These are phyloP conservation scores for Phytophthora ohioensis DNA, from an alignment of 352 stramenopile species.

Conservation along the genomic window DNA sequence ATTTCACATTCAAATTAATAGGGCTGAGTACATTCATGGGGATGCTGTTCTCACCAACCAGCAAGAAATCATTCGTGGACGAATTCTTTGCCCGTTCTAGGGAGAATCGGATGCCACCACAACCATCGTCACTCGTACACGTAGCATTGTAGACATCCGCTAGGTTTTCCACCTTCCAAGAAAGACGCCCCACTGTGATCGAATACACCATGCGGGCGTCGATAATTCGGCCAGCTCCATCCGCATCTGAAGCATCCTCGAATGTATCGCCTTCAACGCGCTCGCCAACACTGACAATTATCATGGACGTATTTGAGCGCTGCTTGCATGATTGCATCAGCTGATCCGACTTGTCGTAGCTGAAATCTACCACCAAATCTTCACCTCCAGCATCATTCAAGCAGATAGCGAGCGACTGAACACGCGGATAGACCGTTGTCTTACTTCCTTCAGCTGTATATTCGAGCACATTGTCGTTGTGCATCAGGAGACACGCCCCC, in stretches of 20 bases:
- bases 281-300: constrained; percentile 27
- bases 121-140: not conserved
- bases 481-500: too few relatives aligned
- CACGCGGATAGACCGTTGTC: too few relatives aligned
- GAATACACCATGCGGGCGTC: constrained; percentile 32
- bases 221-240: not conserved
- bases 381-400: too few relatives aligned
- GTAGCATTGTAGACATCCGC: constrained; percentile 10
- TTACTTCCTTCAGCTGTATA: too few relatives aligned
- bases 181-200: constrained; percentile 33
- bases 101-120: constrained; percentile 11
- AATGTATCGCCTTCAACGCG: constrained; percentile 25
- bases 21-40: constrained; percentile 14
- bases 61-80: not conserved
- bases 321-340: not conserved
- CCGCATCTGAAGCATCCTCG: not conserved
- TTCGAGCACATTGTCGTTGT: too few relatives aligned
- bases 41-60: constrained; percentile 8
- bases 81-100: constrained; percentile 5
- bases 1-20: constrained; percentile 15
- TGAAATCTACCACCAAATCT: too few relatives aligned
- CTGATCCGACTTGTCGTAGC: too few relatives aligned
- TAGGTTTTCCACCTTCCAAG: constrained; percentile 22
- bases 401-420: too few relatives aligned
- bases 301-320: constrained; percentile 20